Conservation (phyloP, 1,139 yeast genomes). For the Yamadazyma membranifaciens region DNA sequence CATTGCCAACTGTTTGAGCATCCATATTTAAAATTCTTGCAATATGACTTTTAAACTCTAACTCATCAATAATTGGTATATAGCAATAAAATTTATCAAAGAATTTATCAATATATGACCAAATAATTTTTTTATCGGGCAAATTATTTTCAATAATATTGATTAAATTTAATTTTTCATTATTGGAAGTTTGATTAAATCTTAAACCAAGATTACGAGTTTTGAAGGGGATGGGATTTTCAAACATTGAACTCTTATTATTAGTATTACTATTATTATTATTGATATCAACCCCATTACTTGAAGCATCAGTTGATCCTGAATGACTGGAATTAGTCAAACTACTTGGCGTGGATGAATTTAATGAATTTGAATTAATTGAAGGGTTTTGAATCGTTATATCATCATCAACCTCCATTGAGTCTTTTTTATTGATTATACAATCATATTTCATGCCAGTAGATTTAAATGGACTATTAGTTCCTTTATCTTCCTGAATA, state of each 20-base stretch:
- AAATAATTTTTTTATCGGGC: slow-evolving; percentile 40
- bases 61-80: slow-evolving; percentile 49
- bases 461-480: too few species aligned
- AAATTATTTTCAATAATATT: slow-evolving; percentile 33
- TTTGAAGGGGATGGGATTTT: not conserved
- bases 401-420: not conserved
- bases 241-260: not conserved
- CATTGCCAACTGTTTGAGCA: slow-evolving; percentile 2
- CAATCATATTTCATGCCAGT: not conserved
- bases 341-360: not conserved
- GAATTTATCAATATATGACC: slow-evolving; percentile 44
- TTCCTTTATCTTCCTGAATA: not conserved
- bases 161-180: slow-evolving; percentile 26
- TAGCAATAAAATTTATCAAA: slow-evolving; percentile 44
- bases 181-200: slow-evolving; percentile 31
- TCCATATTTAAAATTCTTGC: slow-evolving; percentile 18
- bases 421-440: too few species aligned
- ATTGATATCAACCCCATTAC: not conserved
- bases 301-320: not conserved
- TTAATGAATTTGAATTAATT: not conserved
- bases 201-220: slow-evolving; percentile 29
- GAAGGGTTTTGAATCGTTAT: not conserved
- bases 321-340: not conserved
- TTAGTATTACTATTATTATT: not conserved
- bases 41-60: slow-evolving; percentile 15